A percentile compares a stretch with the other conserved stretches of the same genome.
These are phyloP conservation scores for Macrocybe sp. DNA, from an alignment of 1,284 basidiomycete species.

Conservation along the genomic window DNA sequence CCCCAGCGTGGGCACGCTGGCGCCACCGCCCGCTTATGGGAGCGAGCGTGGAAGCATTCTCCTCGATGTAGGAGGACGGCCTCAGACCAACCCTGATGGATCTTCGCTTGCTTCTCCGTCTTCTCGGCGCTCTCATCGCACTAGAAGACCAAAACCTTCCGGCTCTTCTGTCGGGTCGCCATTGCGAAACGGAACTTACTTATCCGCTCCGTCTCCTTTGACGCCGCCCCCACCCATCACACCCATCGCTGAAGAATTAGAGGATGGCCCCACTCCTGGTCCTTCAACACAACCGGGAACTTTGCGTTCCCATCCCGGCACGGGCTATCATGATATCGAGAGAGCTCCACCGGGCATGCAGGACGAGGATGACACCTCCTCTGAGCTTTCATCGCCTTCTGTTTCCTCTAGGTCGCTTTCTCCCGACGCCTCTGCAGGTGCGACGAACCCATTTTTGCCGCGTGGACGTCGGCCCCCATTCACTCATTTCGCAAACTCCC, in stretches of 20 bases:
- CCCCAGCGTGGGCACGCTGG: constrained; percentile 90
- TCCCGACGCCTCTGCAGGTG: constrained; percentile 56
- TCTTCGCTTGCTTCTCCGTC: constrained; percentile 42
- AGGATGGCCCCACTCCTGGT: constrained; percentile 34
- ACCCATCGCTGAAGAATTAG: constrained; percentile 63
- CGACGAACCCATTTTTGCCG: constrained; percentile 70
- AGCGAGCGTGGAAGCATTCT: constrained; percentile 92
- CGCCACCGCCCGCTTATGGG: constrained; percentile 93
- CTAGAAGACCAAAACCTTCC: constrained; percentile 43
- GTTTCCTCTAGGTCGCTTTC: constrained; percentile 49
- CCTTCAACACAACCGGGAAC: constrained; percentile 41
- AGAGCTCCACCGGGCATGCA: constrained; percentile 8
- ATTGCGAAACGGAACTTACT: constrained; percentile 37
- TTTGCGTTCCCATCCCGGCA: constrained; percentile 9
- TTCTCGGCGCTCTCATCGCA: constrained; percentile 55
- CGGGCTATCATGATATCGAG: constrained; percentile 18
- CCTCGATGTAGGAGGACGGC: constrained; percentile 78
- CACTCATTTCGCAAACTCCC: constrained; percentile 54
- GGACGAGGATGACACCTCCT: constrained; percentile 9
- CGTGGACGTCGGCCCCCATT: constrained; percentile 54
- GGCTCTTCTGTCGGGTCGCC: constrained; percentile 50
- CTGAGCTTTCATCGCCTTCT: constrained; percentile 34
- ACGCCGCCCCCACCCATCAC: constrained; percentile 76
- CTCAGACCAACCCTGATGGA: constrained; percentile 38
- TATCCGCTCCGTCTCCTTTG: constrained; percentile 40